Conservation (phyloP, 176 grass and related monocot species). For the Avena eriantha region DNA sequence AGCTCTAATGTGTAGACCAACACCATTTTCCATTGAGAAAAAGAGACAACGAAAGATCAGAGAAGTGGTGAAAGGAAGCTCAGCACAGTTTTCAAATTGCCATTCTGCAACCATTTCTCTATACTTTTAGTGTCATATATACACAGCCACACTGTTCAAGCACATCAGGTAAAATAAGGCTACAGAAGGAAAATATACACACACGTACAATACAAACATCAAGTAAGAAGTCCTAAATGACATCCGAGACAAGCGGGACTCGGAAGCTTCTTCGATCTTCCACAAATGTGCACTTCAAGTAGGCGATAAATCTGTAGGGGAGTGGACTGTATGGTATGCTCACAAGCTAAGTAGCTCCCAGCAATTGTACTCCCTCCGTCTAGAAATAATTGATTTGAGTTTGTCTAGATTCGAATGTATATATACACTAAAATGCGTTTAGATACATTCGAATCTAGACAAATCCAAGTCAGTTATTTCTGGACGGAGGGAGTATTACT, state of each 20-base stretch:
- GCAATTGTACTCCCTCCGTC: not conserved
- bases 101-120: conserved; percentile 10
- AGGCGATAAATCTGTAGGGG: conserved; percentile 14
- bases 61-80: not conserved
- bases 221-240: conserved; percentile 19
- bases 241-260: not conserved
- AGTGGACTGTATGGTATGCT: conserved; percentile 6
- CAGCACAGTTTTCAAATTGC: conserved; percentile 1
- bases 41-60: not conserved
- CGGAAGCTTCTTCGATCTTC: not conserved
- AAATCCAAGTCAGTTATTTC: too few relatives aligned
- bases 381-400: not conserved
- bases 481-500: conserved; percentile 14
- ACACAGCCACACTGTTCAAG: conserved; percentile 23
- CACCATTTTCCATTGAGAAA: not conserved
- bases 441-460: too few relatives aligned
- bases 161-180: conserved; percentile 8
- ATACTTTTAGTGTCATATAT: conserved; percentile 28
- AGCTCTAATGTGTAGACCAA: not conserved
- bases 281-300: conserved; percentile 39
- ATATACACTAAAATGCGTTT: too few relatives aligned
- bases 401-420: too few relatives aligned
- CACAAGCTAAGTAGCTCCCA: not conserved
- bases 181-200: conserved; percentile 24
- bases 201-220: conserved; percentile 25